These are phyloP conservation scores for Fragaria ananassa DNA, from an alignment of 306 rosid species.

Conservation along the genomic window DNA sequence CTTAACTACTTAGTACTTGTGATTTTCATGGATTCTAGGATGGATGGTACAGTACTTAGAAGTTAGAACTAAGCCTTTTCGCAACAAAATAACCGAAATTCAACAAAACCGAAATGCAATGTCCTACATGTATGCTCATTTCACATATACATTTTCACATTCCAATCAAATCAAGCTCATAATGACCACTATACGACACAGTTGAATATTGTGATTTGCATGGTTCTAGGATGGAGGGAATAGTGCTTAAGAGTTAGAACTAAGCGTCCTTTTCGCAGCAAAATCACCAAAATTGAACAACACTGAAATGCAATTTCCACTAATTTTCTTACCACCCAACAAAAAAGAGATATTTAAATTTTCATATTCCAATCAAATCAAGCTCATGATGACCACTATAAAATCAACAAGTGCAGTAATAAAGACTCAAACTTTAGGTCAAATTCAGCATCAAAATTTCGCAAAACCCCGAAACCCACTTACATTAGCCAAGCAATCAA, in stretches of 20 bases:
- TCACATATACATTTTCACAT: too few relatives aligned
- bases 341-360: neutral
- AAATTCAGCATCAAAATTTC: neutral
- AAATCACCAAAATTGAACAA: neutral
- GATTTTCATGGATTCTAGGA: too few relatives aligned
- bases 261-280: neutral
- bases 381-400: neutral
- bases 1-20: neutral
- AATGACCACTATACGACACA: neutral
- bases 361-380: neutral
- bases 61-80: too few relatives aligned
- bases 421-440: constrained; percentile 2
- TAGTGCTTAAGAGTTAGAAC: neutral
- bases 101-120: too few relatives aligned
- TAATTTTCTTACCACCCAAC: neutral
- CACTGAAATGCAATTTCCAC: neutral
- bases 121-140: too few relatives aligned
- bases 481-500: constrained; percentile 43
- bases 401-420: neutral
- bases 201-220: too few relatives aligned
- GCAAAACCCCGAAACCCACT: constrained; percentile 17
- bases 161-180: neutral
- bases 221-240: too few relatives aligned
- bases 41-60: too few relatives aligned
- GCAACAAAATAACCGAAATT: too few relatives aligned